Evolutionary conservation across 768 basidiomycete species (phyloP), one percentile per base, ranked within the genome.

Genomic region (Trichaptum fuscoviolaceum): DNA sequence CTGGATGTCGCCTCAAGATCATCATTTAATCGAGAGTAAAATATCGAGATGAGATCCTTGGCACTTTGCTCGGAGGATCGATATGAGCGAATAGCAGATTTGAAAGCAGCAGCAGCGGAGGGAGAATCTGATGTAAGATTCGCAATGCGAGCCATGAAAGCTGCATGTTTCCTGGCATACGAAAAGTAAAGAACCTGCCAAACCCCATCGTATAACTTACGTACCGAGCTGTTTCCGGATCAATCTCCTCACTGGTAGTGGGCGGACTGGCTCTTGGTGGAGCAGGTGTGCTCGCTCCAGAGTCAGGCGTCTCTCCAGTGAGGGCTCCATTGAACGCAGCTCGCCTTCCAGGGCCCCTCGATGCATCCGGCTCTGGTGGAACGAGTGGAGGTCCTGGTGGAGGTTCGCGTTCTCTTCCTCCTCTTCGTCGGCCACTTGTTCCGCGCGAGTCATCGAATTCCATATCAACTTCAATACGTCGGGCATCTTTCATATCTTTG

Each of bases 11-110:
- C 82, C 63, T 97, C 94, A 24, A 91, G 74, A 68, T 87, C 79
- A 18, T 81, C 75, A 65, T 89, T 87, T 12, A 91, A 77, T 36
- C 91, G 82, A 73, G 88, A 92, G 88, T 89, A 96, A n/a, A 96
- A 81, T 0, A 92, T 96, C 57, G 89, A 88, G 63, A 98, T 89
- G 68, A 98, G 81, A 75, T 96, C 96, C 3, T 87, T 82, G 1
- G 95, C 91, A 57, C 84, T 86, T 9, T 87, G 85, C 74, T 99
- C 96, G 57, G 87, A 87, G 1, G 82, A 75, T 26, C 86, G 84
- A 77, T 90, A 99, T 30, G 90, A 86, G 10, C 93, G 88, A 35
- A 93, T 84, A 27, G 93, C 89, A 17, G 91, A 85, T 71, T 86
- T 88, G 27, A 91, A 83, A 0, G 86, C 88, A 17, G 87, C 78